These are phyloP conservation scores for Solanum arcanum DNA, from an alignment of 257 asterid species.

Conservation along the genomic window DNA sequence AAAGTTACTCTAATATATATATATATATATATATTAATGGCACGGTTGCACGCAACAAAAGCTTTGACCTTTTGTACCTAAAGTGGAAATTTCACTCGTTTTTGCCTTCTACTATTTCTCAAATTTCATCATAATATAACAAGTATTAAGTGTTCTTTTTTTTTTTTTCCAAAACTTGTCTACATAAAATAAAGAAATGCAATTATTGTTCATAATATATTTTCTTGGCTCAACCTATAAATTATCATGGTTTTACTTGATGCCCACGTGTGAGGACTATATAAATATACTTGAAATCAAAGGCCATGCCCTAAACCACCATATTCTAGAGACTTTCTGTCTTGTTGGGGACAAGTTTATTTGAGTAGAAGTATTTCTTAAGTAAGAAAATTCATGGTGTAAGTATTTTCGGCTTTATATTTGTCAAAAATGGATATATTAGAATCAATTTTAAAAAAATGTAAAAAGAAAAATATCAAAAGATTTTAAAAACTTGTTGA, in stretches of 20 bases:
- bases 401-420: background rate
- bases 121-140: background rate
- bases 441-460: background rate
- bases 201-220: conserved; percentile 2
- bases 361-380: background rate
- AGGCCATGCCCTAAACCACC: background rate
- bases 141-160: background rate
- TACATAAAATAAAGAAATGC: background rate
- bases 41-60: conserved; percentile 75
- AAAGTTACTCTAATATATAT: background rate
- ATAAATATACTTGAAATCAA: background rate
- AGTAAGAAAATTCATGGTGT: background rate
- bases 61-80: conserved; percentile 24
- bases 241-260: background rate
- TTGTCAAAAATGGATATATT: background rate
- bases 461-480: background rate
- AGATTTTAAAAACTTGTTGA: background rate
- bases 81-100: conserved; percentile 7
- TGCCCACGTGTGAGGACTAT: conserved; percentile 7
- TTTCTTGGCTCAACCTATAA: background rate
- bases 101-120: background rate
- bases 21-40: conserved; percentile 5
- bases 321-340: background rate
- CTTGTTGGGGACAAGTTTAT: background rate
- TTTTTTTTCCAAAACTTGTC: background rate